These are phyloP conservation scores for Stachybotrys chartarum DNA, from an alignment of 2,329 filamentous ascomycete species.

Conservation along the genomic window DNA sequence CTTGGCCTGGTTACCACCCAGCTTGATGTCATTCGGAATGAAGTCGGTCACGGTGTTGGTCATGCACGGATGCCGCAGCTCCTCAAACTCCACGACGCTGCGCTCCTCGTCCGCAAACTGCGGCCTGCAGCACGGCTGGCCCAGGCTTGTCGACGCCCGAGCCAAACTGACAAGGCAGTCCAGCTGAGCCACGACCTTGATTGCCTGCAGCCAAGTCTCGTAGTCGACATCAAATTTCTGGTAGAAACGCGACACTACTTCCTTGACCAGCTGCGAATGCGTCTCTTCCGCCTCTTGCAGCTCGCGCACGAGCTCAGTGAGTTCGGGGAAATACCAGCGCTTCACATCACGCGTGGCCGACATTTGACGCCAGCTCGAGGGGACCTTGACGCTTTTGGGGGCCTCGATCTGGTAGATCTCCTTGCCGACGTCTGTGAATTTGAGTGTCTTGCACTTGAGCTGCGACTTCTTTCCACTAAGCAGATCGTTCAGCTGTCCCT, in stretches of 20 bases:
- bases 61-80: slow-evolving; percentile 94
- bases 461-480: slow-evolving; percentile 65
- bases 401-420: slow-evolving; percentile 95
- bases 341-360: slow-evolving; percentile 86
- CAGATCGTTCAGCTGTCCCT: slow-evolving; percentile 63
- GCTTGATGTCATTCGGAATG: slow-evolving; percentile 87
- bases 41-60: slow-evolving; percentile 84
- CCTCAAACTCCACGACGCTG: slow-evolving; percentile 83
- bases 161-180: slow-evolving; percentile 93
- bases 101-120: slow-evolving; percentile 79
- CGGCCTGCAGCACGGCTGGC: slow-evolving; percentile 82
- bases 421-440: slow-evolving; percentile 83
- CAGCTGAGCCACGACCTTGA: slow-evolving; percentile 82
- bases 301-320: slow-evolving; percentile 74
- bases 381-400: slow-evolving; percentile 78
- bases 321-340: slow-evolving; percentile 84
- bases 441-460: slow-evolving; percentile 65
- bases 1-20: slow-evolving; percentile 75
- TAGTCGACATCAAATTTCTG: slow-evolving; percentile 85
- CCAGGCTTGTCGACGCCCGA: slow-evolving; percentile 76
- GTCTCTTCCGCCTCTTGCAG: slow-evolving; percentile 92
- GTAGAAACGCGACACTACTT: slow-evolving; percentile 78
- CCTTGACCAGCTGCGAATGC: slow-evolving; percentile 83
- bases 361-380: slow-evolving; percentile 90
- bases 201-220: slow-evolving; percentile 76